A percentile compares a stretch with the other conserved stretches of the same genome.
phyloP scores from a whole-genome alignment of 768 basidiomycete genomes.

The Tephrocybe sp. region DNA sequence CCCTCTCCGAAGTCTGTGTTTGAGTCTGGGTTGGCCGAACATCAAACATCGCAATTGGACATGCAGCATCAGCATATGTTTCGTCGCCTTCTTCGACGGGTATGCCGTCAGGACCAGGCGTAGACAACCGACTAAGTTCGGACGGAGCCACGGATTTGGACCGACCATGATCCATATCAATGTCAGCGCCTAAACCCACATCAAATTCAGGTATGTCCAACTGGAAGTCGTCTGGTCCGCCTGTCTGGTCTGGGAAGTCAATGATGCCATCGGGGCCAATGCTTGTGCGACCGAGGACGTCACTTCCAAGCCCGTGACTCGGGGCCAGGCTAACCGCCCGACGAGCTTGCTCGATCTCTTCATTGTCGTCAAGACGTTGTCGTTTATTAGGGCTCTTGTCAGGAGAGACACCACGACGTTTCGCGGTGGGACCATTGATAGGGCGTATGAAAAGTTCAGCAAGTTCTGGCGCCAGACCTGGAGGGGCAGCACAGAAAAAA shows the following conservation, averaged over 20 bases:
- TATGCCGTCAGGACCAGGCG: conserved; percentile 57
- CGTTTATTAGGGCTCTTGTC: conserved; percentile 62
- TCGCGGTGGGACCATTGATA: conserved; percentile 45
- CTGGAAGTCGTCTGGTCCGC: conserved; percentile 65
- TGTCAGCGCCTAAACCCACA: conserved; percentile 35
- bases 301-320: conserved; percentile 58
- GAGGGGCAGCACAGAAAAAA: conserved; percentile 83
- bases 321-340: conserved; percentile 65
- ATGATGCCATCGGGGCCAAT: conserved; percentile 56
- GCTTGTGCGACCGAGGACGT: conserved; percentile 54
- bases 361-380: conserved; percentile 57
- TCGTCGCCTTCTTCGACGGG: conserved; percentile 60
- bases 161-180: conserved; percentile 32
- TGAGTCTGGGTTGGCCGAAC: conserved; percentile 50
- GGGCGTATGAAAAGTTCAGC: conserved; percentile 85
- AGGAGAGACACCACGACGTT: conserved; percentile 62
- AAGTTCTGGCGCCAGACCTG: conserved; percentile 80
- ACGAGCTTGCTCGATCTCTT: conserved; percentile 70
- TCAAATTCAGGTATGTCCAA: conserved; percentile 62
- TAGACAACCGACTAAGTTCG: conserved; percentile 63
- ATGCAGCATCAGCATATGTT: conserved; percentile 66
- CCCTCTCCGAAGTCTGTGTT: conserved; percentile 43
- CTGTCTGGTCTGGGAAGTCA: conserved; percentile 61
- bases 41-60: conserved; percentile 84
- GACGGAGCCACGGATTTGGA: conserved; percentile 54